phyloP scores from a whole-genome alignment of 2,329 filamentous ascomycete species.

The Colletotrichum sp. region DNA sequence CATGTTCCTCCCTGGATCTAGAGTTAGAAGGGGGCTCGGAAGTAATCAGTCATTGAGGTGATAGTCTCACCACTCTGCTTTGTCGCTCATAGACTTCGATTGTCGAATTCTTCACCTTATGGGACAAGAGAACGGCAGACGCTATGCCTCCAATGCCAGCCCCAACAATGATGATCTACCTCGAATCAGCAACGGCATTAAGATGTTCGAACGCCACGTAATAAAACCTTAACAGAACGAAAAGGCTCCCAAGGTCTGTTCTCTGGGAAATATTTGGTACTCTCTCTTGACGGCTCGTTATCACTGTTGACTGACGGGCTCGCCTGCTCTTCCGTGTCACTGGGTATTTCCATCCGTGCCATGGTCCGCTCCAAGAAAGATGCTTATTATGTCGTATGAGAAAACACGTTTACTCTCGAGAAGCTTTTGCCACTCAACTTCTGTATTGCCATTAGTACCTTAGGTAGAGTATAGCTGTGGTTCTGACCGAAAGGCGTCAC shows the following conservation, averaged over 20 bases:
- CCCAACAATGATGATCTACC: slow-evolving; percentile 37
- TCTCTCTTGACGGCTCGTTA: neutral
- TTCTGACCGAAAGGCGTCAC: neutral
- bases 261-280: neutral
- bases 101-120: slow-evolving; percentile 18
- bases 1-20: slow-evolving; percentile 12
- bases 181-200: neutral
- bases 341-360: neutral
- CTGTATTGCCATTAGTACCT: neutral
- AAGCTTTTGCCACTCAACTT: neutral
- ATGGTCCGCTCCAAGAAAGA: neutral
- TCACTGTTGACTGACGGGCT: neutral
- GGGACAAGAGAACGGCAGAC: slow-evolving; percentile 18
- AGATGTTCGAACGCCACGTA: neutral
- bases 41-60: neutral
- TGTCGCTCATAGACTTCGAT: slow-evolving; percentile 17
- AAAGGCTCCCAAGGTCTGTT: neutral
- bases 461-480: neutral
- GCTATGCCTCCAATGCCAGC: slow-evolving; percentile 54
- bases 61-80: neutral
- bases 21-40: neutral
- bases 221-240: neutral
- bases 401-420: neutral
- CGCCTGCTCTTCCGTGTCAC: neutral
- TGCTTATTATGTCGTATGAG: neutral